These are phyloP conservation scores for Trichoderma virens DNA, from an alignment of 495 filamentous ascomycete genomes.

Conservation along the genomic window DNA sequence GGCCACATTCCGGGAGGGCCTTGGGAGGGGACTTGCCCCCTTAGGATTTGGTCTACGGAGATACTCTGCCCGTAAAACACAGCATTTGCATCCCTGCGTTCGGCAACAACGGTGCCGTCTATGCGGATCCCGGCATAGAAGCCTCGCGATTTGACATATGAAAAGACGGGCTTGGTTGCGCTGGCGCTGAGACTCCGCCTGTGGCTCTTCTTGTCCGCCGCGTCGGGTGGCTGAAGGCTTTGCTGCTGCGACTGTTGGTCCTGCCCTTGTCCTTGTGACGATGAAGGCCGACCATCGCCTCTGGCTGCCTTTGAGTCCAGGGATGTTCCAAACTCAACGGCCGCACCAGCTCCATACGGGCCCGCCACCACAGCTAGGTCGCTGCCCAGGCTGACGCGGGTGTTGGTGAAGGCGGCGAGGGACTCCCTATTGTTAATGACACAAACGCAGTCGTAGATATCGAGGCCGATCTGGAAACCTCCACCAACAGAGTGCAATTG, in stretches of 20 bases:
- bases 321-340: slow-evolving; percentile 21
- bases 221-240: neutral
- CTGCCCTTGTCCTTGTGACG: neutral
- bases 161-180: slow-evolving; percentile 56
- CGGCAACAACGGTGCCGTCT: slow-evolving; percentile 71
- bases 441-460: slow-evolving; percentile 79
- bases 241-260: neutral
- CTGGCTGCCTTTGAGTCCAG: neutral
- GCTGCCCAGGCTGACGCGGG: slow-evolving; percentile 65
- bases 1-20: slow-evolving; percentile 6
- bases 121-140: slow-evolving; percentile 71
- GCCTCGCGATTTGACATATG: slow-evolving; percentile 74
- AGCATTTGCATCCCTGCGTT: slow-evolving; percentile 72
- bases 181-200: neutral
- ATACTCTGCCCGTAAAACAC: slow-evolving; percentile 60
- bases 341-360: slow-evolving; percentile 61
- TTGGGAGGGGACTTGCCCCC: slow-evolving; percentile 29
- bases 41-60: slow-evolving; percentile 56
- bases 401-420: slow-evolving; percentile 59
- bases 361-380: slow-evolving; percentile 68
- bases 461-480: slow-evolving; percentile 70
- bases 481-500: slow-evolving; percentile 67
- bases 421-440: slow-evolving; percentile 69
- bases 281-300: neutral
- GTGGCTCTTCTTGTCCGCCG: neutral